phyloP scores from a whole-genome alignment of 257 asterid species.

The Solanum etuberosum region DNA sequence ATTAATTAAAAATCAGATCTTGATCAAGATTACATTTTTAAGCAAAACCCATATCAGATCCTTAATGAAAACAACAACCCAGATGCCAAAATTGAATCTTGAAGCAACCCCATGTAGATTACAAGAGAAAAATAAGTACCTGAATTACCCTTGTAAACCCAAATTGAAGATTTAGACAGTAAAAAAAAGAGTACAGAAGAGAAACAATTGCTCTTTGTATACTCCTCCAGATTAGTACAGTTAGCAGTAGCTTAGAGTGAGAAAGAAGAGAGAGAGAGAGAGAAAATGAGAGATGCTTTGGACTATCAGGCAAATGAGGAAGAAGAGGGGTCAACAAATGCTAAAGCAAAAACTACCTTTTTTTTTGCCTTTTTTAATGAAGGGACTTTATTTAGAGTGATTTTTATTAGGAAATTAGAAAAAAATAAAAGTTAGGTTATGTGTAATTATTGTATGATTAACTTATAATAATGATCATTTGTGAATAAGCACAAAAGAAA shows the following conservation, averaged over 20 bases:
- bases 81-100: background rate
- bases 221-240: background rate
- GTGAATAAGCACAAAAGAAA: background rate
- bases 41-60: slow-evolving; percentile 6
- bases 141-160: background rate
- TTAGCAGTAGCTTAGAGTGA: background rate
- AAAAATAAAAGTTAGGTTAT: background rate
- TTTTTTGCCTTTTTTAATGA: background rate
- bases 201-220: background rate
- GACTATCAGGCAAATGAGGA: background rate
- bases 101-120: background rate
- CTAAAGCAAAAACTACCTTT: background rate
- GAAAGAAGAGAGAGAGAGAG: background rate
- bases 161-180: background rate
- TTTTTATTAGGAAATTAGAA: background rate
- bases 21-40: background rate
- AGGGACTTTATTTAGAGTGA: background rate
- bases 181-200: background rate
- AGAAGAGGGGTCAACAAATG: background rate
- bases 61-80: background rate
- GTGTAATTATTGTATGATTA: background rate
- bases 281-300: background rate
- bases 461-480: background rate
- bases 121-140: background rate
- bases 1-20: slow-evolving; percentile 7